Evolutionary conservation across 495 filamentous ascomycete genomes (phyloP).

Genomic region (Thozetella sp.): DNA sequence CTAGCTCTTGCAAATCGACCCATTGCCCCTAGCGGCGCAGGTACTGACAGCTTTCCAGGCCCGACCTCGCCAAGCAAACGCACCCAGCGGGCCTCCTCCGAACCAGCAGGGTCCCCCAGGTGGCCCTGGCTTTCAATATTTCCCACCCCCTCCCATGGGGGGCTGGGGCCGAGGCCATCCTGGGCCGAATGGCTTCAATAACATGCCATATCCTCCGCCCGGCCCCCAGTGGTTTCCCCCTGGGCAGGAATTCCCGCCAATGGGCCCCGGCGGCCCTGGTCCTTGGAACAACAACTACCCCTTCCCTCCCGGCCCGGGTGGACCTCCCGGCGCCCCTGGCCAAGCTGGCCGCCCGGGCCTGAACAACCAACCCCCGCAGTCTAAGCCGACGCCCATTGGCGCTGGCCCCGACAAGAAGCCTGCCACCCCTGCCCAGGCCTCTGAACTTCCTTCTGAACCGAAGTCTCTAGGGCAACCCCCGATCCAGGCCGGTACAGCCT

Average conservation of each 20-base stretch:
- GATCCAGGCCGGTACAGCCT: slow-evolving; percentile 24
- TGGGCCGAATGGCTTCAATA: slow-evolving; percentile 39
- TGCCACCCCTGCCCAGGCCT: slow-evolving; percentile 27
- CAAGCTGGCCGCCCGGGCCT: slow-evolving; percentile 33
- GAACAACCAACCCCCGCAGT: slow-evolving; percentile 33
- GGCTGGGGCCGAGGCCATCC: slow-evolving; percentile 48
- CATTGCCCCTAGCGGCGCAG: too few relatives aligned
- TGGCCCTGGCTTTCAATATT: slow-evolving; percentile 32
- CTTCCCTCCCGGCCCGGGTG: slow-evolving; percentile 49
- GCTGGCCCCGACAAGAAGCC: slow-evolving; percentile 50
- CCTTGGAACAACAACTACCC: slow-evolving; percentile 53
- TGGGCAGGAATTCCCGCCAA: slow-evolving; percentile 75
- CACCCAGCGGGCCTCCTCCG: slow-evolving; percentile 27
- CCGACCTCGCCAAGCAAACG: slow-evolving; percentile 34
- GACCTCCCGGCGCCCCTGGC: slow-evolving; percentile 30
- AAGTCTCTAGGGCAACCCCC: slow-evolving; percentile 37
- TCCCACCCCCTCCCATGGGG: slow-evolving; percentile 53
- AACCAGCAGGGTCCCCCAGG: slow-evolving; percentile 31
- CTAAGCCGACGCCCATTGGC: slow-evolving; percentile 56
- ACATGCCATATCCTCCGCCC: slow-evolving; percentile 56
- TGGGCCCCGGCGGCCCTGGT: slow-evolving; percentile 54
- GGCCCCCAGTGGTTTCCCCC: slow-evolving; percentile 77
- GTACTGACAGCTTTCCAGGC: slow-evolving; percentile 34
- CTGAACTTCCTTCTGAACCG: slow-evolving; percentile 35
- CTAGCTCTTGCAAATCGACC: too few relatives aligned